Evolutionary conservation across 352 stramenopile species (phyloP), one percentile per base, ranked within the genome.

Genomic region (Saprolegnia parasitica): DNA sequence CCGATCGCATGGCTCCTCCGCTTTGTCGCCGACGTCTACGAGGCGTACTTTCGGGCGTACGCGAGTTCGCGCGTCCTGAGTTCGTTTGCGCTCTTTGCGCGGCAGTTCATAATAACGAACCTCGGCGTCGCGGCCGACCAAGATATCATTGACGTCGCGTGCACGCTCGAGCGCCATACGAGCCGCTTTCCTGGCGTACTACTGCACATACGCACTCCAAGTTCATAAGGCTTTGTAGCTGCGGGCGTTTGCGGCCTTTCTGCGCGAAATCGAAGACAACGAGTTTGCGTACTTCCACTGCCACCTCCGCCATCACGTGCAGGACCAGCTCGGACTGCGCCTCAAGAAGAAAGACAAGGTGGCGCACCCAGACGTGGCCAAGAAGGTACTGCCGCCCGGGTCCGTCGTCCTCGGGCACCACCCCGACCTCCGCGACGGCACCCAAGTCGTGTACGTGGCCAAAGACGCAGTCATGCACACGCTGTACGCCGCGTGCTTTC

Each of bases 131-230:
- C 72, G 1, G 84, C 81, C 0, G 83, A 92, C 20, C 84, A 94
- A 72, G 84, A 94, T 20, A 81, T 76, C 21, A 39, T 90, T 10
- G 84, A 94, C 54, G 66, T 94, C n/a, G 75, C 90, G 55, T 80
- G 78, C 62, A 94, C 89, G 42, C 61, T 86, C 5, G 86, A 92
- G 49, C 39, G 76, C 0, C 63, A 26, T n/a, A 71, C 79, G 4
- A 78, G 88, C 10, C 56, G 67, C 6, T 88, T 88, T 29, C 76
- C 78, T 0, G 72, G 81, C 8, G 74, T 73, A 49, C 35, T 21
- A 16, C 16, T 63, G 10, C 2, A 13, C 24, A 8, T 10, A 11
- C 11, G 50, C 47, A 35, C 15, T 68, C n/a, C 26, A 16, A 8
- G 29, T 35, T 49, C 21, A 6, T 49, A 20, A 42, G 21, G 46